phyloP scores from a whole-genome alignment of 306 rosid species.

The Pachyrhizus erosus region DNA sequence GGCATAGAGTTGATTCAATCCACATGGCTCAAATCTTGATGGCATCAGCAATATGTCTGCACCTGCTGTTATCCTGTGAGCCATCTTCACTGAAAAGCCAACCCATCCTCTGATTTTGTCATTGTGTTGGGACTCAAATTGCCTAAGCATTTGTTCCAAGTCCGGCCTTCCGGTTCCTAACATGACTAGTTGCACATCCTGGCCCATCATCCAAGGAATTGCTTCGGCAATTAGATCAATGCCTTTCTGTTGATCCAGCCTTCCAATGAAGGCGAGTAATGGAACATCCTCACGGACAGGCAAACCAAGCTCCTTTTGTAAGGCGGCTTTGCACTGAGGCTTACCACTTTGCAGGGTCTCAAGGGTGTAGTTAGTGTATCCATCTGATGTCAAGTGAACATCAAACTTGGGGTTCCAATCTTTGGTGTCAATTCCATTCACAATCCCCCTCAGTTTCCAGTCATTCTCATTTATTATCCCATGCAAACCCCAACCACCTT shows the following conservation, averaged over 20 bases:
- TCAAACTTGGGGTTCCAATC: constrained; percentile 88
- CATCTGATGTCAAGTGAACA: constrained; percentile 75
- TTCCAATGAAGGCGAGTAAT: constrained; percentile 74
- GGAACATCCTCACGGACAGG: constrained; percentile 83
- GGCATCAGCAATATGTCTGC: constrained; percentile 93
- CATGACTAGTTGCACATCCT: constrained; percentile 86
- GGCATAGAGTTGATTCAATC: constrained; percentile 93
- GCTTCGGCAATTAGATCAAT: constrained; percentile 89
- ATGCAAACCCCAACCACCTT: constrained; percentile 98
- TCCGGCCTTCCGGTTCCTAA: constrained; percentile 88
- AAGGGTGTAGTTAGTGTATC: constrained; percentile 82
- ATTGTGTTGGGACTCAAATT: constrained; percentile 56
- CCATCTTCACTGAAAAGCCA: constrained; percentile 84
- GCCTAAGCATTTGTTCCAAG: constrained; percentile 76
- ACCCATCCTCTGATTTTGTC: constrained; percentile 88
- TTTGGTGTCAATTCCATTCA: constrained; percentile 84
- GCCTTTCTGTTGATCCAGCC: constrained; percentile 92
- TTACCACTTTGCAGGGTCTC: constrained; percentile 79
- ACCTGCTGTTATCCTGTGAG: constrained; percentile 97
- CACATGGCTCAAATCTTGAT: constrained; percentile 96
- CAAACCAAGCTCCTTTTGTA: constrained; percentile 89
- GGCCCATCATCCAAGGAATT: constrained; percentile 89
- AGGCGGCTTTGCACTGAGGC: constrained; percentile 82
- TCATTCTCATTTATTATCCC: constrained; percentile 76
- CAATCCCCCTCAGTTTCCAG: constrained; percentile 93